Base-by-base conservation (phyloP, 129 eudicot genomes). In the Lactuca sativa region DNA sequence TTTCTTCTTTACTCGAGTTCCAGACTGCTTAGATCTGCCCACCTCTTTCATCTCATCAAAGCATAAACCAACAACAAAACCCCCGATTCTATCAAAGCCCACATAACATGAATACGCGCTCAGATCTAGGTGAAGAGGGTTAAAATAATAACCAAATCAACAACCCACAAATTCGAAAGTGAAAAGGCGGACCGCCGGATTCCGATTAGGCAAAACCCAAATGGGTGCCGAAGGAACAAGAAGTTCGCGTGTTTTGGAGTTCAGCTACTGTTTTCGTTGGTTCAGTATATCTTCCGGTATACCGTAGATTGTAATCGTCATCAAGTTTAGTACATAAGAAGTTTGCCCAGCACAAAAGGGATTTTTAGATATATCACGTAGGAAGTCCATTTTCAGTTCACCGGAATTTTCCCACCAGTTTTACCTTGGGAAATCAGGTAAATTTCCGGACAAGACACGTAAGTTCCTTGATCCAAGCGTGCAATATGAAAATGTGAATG, bases 1-100 rank as follows among this genome's bases (percentile, higher is more conserved):
- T 66, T 78, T 84, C 76, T 81, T 86, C 81, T 85, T 84, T 21
- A 86, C 52, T 48, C 86, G 82, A 66, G 82, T 83, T 48, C 82
- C 80, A 70, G 85, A 73, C n/a, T 33, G 56, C 18, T 54, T 64
- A 75, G 82, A 86, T 82, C 77, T 57, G 49, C 64, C 64, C 54
- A 74, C 59, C 68, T 71, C 86, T 56, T 85, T 92, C 97, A 84
- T 86, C 49, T 71, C 70, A 62, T 67, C 34, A 63, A 63, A 74
- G 61, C 43, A 64, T 4, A 32, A 49, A 59, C 15, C 70, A 55
- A 56, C 67, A 48, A 52, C 76, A 15, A 4, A 16, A 16, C 9
- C 56, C 72, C 67, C 56, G 4, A 64, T 17, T 31, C 64, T 60
- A 62, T 44, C 32, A 51, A 57, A 55, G 57, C 33, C 62, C 9